phyloP scores from a whole-genome alignment of 257 asterid species.

The Buddleja alternifolia region DNA sequence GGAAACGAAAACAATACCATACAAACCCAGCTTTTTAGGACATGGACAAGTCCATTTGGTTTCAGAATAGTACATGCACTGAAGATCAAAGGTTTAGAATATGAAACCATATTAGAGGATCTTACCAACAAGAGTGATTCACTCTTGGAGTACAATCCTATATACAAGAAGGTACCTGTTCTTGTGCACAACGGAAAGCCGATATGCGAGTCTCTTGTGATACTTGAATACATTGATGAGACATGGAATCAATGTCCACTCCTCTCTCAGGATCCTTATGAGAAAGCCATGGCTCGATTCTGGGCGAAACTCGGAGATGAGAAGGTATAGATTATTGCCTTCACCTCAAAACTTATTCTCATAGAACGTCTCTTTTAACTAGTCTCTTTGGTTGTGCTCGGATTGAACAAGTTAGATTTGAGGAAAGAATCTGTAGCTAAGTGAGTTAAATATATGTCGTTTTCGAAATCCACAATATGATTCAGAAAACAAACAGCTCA shows the following conservation, averaged over 20 bases:
- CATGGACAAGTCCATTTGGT: conserved; percentile 72
- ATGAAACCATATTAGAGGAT: conserved; percentile 57
- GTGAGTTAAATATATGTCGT: no score
- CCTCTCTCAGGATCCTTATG: conserved; percentile 69
- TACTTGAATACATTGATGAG: conserved; percentile 77
- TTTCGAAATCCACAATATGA: no score
- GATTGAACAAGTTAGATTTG: no score
- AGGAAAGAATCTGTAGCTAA: no score
- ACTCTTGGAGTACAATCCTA: conserved; percentile 64
- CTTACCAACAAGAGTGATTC: conserved; percentile 52
- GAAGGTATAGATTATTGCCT: conserved; percentile 44
- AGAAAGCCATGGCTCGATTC: conserved; percentile 62
- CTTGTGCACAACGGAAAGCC: conserved; percentile 73
- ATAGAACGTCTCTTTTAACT: no score
- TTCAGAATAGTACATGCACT: conserved; percentile 62
- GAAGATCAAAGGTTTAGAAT: conserved; percentile 57
- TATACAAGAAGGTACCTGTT: conserved; percentile 61
- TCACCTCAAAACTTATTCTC: no score
- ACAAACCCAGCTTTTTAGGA: conserved; percentile 61
- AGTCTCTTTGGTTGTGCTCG: no score
- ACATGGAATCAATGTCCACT: conserved; percentile 66
- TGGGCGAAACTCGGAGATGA: conserved; percentile 82
- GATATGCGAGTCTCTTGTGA: conserved; percentile 69
- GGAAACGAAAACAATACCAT: no score
- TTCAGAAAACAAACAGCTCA: no score